Evolutionary conservation across 768 basidiomycete genomes (phyloP).

Genomic region (Kwoniella mangroviensis): DNA sequence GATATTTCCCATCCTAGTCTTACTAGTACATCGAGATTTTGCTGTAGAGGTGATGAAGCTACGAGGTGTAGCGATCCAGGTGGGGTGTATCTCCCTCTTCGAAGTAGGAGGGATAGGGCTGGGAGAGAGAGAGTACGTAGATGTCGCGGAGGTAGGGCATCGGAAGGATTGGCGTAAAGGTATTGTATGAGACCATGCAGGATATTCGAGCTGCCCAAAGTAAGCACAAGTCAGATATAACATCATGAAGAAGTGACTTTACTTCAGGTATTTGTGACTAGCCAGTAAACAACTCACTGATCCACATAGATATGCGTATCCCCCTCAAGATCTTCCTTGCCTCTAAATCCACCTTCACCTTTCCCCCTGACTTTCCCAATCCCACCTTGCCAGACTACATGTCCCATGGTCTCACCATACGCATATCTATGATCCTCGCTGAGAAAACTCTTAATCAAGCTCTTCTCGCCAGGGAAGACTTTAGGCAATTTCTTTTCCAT

Average conservation of each 20-base stretch:
- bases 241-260: too few relatives aligned
- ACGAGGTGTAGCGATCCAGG: conserved; percentile 52
- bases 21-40: conserved; percentile 51
- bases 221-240: not conserved
- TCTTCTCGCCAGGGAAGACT: conserved; percentile 36
- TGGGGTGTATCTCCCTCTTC: conserved; percentile 46
- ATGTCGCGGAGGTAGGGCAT: conserved; percentile 38
- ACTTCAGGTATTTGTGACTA: too few relatives aligned
- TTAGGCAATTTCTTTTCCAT: conserved; percentile 31
- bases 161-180: conserved; percentile 11
- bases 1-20: conserved; percentile 54
- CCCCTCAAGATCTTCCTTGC: conserved; percentile 19
- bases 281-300: conserved; percentile 41
- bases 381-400: conserved; percentile 54
- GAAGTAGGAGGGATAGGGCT: conserved; percentile 50
- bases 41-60: conserved; percentile 51
- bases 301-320: conserved; percentile 50
- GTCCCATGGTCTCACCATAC: conserved; percentile 39
- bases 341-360: conserved; percentile 31
- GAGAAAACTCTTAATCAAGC: conserved; percentile 35
- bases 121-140: conserved; percentile 54
- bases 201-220: conserved; percentile 57
- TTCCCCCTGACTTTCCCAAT: conserved; percentile 39
- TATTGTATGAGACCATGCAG: conserved; percentile 41
- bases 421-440: conserved; percentile 19